Conservation (phyloP, 1,284 basidiomycete species). For the Earliella scabrosa region DNA sequence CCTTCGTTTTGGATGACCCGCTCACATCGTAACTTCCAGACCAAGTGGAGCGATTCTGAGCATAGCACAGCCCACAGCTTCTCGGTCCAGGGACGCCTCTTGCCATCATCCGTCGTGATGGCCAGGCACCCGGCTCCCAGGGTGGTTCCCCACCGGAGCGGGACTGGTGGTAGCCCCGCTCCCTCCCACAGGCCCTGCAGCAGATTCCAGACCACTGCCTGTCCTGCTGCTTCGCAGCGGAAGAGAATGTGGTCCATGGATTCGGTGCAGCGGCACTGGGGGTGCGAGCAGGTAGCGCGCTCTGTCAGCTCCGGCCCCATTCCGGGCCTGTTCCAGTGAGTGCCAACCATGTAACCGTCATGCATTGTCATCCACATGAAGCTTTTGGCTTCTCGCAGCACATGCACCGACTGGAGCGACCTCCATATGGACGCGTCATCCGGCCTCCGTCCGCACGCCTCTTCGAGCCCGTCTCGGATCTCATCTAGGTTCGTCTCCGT, state of each 20-base stretch:
- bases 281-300: no score
- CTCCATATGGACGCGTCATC: neutral
- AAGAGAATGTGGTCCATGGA: slow-evolving; percentile 42
- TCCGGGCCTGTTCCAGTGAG: no score
- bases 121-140: slow-evolving; percentile 1
- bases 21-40: slow-evolving; percentile 37
- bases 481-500: no score
- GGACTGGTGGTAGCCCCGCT: no score
- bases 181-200: neutral
- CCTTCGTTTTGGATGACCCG: slow-evolving; percentile 20
- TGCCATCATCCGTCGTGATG: neutral
- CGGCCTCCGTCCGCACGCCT: no score
- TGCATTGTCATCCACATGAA: slow-evolving; percentile 41
- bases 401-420: neutral
- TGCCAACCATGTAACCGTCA: slow-evolving; percentile 33
- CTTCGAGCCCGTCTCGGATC: no score
- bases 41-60: slow-evolving; percentile 34
- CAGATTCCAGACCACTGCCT: slow-evolving; percentile 31
- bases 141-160: slow-evolving; percentile 16
- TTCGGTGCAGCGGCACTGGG: no score
- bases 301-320: slow-evolving; percentile 36
- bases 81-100: neutral
- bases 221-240: slow-evolving; percentile 30
- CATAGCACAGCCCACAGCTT: slow-evolving; percentile 35
- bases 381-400: neutral